These are phyloP conservation scores for Crithidia brevicula DNA, from an alignment of 208 protist genomes.

Conservation along the genomic window DNA sequence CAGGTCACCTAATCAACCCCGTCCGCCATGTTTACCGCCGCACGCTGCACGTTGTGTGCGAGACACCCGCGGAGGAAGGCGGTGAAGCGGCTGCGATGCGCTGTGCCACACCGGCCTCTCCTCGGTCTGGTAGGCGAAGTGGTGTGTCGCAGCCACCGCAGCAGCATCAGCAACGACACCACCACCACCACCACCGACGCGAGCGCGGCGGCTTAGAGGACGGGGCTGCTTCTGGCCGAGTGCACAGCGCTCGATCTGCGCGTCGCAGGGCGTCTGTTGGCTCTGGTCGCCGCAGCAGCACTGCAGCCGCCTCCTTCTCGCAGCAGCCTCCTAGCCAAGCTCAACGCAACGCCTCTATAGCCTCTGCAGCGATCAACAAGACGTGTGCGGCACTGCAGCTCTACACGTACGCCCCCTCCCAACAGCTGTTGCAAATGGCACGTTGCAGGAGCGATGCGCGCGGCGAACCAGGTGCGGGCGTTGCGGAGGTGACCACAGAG, in stretches of 20 bases:
- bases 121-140: background rate
- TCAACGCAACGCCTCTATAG: background rate
- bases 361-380: background rate
- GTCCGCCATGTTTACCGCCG: conserved; percentile 20
- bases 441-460: background rate
- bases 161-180: background rate
- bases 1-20: background rate
- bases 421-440: conserved; percentile 2
- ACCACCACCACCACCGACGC: background rate
- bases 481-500: background rate
- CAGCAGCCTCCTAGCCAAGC: background rate
- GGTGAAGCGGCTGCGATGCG: background rate
- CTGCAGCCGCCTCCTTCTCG: background rate
- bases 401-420: conserved; percentile 23
- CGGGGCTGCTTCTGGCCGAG: background rate
- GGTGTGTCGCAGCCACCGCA: background rate
- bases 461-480: no score
- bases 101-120: background rate
- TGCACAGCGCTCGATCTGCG: conserved; percentile 5
- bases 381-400: conserved; percentile 28
- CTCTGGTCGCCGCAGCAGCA: conserved; percentile 14
- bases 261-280: background rate
- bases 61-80: background rate
- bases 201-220: conserved; percentile 1
- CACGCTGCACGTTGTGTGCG: conserved; percentile 23